These are phyloP conservation scores for Ascochyta pisi DNA, from an alignment of 2,329 filamentous ascomycete genomes.

Conservation along the genomic window DNA sequence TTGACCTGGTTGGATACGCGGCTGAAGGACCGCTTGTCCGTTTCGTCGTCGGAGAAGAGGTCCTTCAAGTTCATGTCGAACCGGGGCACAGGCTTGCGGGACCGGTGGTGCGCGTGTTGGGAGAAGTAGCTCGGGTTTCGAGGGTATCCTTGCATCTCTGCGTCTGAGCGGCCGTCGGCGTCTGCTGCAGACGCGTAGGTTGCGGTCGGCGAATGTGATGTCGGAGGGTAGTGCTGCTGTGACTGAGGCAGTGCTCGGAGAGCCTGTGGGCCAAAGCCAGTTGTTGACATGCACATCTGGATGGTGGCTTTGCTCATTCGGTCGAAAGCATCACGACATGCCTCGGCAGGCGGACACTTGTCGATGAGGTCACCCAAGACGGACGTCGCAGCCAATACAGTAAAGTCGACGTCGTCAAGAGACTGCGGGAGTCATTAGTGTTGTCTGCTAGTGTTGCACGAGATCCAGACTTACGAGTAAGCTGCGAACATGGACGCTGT, in stretches of 20 bases:
- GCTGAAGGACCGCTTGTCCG: conserved; percentile 47
- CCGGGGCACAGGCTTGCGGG: conserved; percentile 56
- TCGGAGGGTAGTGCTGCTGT: conserved; percentile 26
- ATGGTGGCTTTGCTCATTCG: conserved; percentile 95
- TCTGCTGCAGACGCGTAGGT: conserved; percentile 38
- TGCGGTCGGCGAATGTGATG: conserved; percentile 33
- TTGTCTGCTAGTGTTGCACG: no score
- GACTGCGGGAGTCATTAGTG: conserved; percentile 55
- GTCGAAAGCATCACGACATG: conserved; percentile 92
- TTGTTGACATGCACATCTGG: conserved; percentile 89
- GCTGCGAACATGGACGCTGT: conserved; percentile 86
- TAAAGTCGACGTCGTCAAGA: conserved; percentile 97
- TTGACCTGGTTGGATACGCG: conserved; percentile 46
- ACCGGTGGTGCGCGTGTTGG: conserved; percentile 31
- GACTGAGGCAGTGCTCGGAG: conserved; percentile 32
- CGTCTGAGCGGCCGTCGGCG: conserved; percentile 31
- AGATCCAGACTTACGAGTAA: conserved; percentile 69
- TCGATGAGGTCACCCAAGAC: conserved; percentile 90
- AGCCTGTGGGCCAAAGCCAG: conserved; percentile 70
- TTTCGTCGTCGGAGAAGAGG: conserved; percentile 50
- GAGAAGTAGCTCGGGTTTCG: conserved; percentile 27
- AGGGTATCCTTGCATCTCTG: conserved; percentile 42
- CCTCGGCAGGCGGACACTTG: conserved; percentile 93
- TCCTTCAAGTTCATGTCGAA: conserved; percentile 60
- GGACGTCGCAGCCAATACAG: conserved; percentile 89